Evolutionary conservation across 202 grass and related monocot species (phyloP).

Genomic region (Bolboschoenoplectus hybrid): DNA sequence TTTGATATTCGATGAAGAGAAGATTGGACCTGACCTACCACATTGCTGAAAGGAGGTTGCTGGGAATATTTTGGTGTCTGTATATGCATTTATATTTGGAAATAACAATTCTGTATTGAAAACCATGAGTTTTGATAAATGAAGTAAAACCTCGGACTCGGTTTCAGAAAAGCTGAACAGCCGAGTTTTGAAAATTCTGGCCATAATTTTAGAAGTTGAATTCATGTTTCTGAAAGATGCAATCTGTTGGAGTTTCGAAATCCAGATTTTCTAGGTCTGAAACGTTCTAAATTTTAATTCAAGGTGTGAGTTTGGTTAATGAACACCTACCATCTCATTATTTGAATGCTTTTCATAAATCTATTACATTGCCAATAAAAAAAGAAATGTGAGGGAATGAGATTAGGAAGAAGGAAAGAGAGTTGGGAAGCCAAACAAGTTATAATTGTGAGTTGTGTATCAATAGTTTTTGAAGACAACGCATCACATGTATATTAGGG

Average conservation of each 20-base stretch:
- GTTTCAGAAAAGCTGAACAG: not conserved
- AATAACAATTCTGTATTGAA: not conserved
- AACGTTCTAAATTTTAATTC: not conserved
- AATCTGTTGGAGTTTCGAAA: not conserved
- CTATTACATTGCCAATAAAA: not conserved
- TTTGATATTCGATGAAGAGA: not conserved
- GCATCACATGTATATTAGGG: not conserved
- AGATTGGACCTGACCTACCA: not conserved
- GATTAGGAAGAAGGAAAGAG: not conserved
- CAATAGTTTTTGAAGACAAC: not conserved
- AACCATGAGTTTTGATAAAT: not conserved
- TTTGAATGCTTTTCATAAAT: not conserved
- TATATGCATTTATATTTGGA: not conserved
- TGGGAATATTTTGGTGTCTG: not conserved
- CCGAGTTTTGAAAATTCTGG: not conserved
- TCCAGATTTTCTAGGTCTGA: not conserved
- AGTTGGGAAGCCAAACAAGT: not conserved
- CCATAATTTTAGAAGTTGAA: not conserved
- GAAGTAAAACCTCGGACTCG: not conserved
- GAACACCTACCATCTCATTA: not conserved
- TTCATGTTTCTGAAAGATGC: slow-evolving; percentile 5
- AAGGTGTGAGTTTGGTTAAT: not conserved
- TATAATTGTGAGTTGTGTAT: slow-evolving; percentile 3
- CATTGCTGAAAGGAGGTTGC: not conserved
- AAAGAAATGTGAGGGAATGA: not conserved